phyloP scores from a whole-genome alignment of 2,329 filamentous ascomycete species.

The Aspergillus nomiae region DNA sequence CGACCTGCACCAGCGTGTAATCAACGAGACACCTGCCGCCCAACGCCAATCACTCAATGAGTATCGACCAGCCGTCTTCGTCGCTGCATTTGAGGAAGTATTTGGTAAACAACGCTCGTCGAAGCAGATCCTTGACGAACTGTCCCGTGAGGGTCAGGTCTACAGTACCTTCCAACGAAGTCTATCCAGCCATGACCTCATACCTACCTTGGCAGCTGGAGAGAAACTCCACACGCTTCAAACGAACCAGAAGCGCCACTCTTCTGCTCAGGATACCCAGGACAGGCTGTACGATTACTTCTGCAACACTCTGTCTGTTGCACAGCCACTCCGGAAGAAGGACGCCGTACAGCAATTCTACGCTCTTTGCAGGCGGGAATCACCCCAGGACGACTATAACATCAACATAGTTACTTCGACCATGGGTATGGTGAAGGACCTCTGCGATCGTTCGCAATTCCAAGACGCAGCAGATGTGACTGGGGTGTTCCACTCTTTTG shows the following conservation, averaged over 20 bases:
- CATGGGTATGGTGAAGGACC: conserved; percentile 29
- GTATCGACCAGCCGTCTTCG: conserved; percentile 46
- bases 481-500: conserved; percentile 36
- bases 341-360: conserved; percentile 37
- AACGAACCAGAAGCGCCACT: conserved; percentile 32
- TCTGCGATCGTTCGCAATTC: conserved; percentile 34
- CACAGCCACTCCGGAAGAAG: conserved; percentile 24
- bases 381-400: conserved; percentile 32
- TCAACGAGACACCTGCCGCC: conserved; percentile 44
- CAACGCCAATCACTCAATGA: conserved; percentile 32
- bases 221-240: conserved; percentile 34
- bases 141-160: conserved; percentile 46
- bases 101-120: conserved; percentile 40
- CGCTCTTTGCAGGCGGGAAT: conserved; percentile 34
- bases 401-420: conserved; percentile 33
- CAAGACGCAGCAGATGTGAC: conserved; percentile 38
- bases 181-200: conserved; percentile 35
- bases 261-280: conserved; percentile 32
- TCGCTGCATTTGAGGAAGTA: conserved; percentile 48
- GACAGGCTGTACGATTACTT: conserved; percentile 41
- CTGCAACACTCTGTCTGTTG: conserved; percentile 34
- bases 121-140: conserved; percentile 46
- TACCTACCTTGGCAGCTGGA: conserved; percentile 34
- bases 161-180: conserved; percentile 42
- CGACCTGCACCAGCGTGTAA: conserved; percentile 53